Evolutionary conservation across 305 asterid species (phyloP), one percentile per base, ranked within the genome.

Genomic region (Striga hermonthica): DNA sequence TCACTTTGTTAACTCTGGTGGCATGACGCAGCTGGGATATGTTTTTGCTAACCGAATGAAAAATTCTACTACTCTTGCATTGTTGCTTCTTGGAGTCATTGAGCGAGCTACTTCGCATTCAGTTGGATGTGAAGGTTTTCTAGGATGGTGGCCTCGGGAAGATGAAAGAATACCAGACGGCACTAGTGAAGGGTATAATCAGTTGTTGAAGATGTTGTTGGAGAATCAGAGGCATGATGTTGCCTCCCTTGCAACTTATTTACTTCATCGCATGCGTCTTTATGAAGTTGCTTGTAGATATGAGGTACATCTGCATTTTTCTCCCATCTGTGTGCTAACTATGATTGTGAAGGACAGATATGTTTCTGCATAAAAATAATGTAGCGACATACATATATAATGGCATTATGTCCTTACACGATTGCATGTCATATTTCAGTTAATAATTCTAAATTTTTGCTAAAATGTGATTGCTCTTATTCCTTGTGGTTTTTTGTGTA

Each of bases 231-330:
- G 94, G 77, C 96, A 93, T 78, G 95, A 86, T 80, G 82, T 90
- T 75, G 97, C 95, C 56, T 86, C 94, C 61, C 85, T 86, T 67
- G 83, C 90, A 62, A 82, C 97, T 59, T 82, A 85, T 76, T 76
- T 90, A 74, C 99, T 93, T 80, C 88, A 90, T 71, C 97, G 96
- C 60, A 7, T 83, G 80, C 94, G 90, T 44, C 77, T 83, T 48
- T 93, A 90, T 82, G 99, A 93, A 85, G 89, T 88, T 79, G 84
- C 96, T 73, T 86, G 95, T 61, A 81, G 92, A 90, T 90, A 83
- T 73, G 99, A 93, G 96, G 99, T 93, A 82, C 64, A 48, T 72
- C 62, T 79, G 54, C 73, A 62, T 16, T 80, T 62, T 71, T 37
- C 31, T 40, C 49, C 45, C 49, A 16, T 68, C 60, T 57, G 6